These are phyloP conservation scores for Plasmodium gallinaceum DNA, from an alignment of 169 alveolate genomes.

Conservation along the genomic window DNA sequence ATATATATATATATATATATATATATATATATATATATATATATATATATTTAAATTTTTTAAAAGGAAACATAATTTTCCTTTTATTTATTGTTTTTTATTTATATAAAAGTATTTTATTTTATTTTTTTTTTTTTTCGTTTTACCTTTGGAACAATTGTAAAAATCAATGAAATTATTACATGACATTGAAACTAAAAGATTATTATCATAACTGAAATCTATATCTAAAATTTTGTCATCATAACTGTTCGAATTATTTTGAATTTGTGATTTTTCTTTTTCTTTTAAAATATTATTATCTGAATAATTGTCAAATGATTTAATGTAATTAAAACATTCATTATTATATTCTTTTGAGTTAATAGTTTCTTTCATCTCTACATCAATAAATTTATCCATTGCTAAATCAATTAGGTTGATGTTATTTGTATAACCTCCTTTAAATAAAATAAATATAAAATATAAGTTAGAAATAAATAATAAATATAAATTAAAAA, in stretches of 20 bases:
- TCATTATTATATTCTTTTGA: not conserved
- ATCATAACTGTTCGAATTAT: constrained; percentile 12
- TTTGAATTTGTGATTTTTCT: not conserved
- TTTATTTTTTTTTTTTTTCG: constrained; percentile 8
- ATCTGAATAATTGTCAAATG: constrained; percentile 20
- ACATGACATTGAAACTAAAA: constrained; percentile 65
- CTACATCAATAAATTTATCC: constrained; percentile 70
- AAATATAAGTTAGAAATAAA: not conserved
- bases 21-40: not conserved
- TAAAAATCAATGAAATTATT: constrained; percentile 70
- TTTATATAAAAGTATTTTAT: not conserved
- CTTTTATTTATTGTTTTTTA: not conserved
- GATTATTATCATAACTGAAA: constrained; percentile 73
- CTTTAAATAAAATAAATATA: not conserved
- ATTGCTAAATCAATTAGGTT: constrained; percentile 45
- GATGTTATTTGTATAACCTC: constrained; percentile 70
- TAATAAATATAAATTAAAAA: not conserved
- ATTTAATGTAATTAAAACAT: not conserved
- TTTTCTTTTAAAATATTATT: constrained; percentile 10
- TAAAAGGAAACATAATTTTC: not conserved
- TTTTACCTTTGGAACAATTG: constrained; percentile 70
- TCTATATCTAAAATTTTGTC: constrained; percentile 68
- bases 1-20: not conserved
- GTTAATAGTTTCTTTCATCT: constrained; percentile 20
- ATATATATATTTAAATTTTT: constrained; percentile 1